Conservation (phyloP, 495 filamentous ascomycete genomes). For the Penicillium waksmanii region DNA sequence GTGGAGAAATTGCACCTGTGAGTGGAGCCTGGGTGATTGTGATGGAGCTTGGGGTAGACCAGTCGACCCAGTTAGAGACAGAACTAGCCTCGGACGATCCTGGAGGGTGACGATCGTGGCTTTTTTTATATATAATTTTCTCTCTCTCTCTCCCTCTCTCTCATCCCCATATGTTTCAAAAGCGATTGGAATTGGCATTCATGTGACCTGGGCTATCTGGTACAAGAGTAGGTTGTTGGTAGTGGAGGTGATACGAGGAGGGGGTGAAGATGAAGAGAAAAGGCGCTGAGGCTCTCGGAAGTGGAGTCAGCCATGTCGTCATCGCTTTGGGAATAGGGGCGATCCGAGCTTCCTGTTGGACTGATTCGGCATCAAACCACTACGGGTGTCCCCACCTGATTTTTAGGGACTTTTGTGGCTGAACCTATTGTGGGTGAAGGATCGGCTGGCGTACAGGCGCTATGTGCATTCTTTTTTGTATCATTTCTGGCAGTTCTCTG, state of each 20-base stretch:
- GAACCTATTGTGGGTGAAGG: neutral
- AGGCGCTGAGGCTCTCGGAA: constrained; percentile 27
- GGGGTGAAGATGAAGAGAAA: neutral
- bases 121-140: neutral
- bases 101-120: neutral
- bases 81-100: neutral
- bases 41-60: constrained; percentile 2
- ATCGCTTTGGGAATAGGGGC: constrained; percentile 19
- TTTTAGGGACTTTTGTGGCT: neutral
- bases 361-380: neutral
- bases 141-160: neutral
- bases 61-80: neutral
- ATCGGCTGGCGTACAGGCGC: neutral
- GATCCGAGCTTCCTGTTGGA: constrained; percentile 17
- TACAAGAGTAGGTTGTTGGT: neutral
- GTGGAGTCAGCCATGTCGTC: constrained; percentile 28
- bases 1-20: constrained; percentile 8
- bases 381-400: neutral
- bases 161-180: too few relatives aligned
- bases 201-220: too few relatives aligned
- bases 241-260: neutral
- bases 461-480: neutral
- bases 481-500: too few relatives aligned
- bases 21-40: constrained; percentile 7
- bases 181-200: too few relatives aligned